These are phyloP conservation scores for Buxus sempervirens DNA, from an alignment of 164 flowering plant species.

Conservation along the genomic window DNA sequence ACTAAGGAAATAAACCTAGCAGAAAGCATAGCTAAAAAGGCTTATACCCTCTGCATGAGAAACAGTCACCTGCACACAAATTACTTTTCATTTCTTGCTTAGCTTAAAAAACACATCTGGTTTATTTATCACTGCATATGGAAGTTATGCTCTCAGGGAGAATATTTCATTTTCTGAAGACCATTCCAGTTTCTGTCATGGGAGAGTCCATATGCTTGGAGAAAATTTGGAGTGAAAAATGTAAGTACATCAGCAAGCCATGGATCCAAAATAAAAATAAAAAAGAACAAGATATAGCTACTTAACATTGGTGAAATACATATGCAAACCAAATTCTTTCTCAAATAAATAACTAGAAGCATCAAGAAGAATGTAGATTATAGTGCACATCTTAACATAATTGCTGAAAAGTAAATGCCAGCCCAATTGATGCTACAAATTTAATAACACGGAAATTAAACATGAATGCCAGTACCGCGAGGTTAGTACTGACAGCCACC, in stretches of 20 bases:
- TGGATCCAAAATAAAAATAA: neutral
- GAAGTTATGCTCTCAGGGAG: too few species aligned
- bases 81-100: too few species aligned
- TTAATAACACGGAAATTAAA: neutral
- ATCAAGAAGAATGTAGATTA: neutral
- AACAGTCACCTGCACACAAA: too few species aligned
- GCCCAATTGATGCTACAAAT: neutral
- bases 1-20: too few species aligned
- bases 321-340: neutral
- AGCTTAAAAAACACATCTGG: too few species aligned
- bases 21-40: too few species aligned
- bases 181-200: too few species aligned
- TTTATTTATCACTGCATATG: too few species aligned
- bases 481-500: slow-evolving; percentile 99
- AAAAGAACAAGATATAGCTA: neutral
- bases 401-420: neutral
- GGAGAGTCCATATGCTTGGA: neutral
- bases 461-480: slow-evolving; percentile 44
- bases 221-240: neutral
- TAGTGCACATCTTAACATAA: neutral
- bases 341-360: neutral
- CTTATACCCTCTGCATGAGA: too few species aligned
- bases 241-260: neutral
- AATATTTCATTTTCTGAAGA: too few species aligned
- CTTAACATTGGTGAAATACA: too few species aligned